These are phyloP conservation scores for Hypoxylon intermedium DNA, from an alignment of 495 filamentous ascomycete genomes.

Conservation along the genomic window DNA sequence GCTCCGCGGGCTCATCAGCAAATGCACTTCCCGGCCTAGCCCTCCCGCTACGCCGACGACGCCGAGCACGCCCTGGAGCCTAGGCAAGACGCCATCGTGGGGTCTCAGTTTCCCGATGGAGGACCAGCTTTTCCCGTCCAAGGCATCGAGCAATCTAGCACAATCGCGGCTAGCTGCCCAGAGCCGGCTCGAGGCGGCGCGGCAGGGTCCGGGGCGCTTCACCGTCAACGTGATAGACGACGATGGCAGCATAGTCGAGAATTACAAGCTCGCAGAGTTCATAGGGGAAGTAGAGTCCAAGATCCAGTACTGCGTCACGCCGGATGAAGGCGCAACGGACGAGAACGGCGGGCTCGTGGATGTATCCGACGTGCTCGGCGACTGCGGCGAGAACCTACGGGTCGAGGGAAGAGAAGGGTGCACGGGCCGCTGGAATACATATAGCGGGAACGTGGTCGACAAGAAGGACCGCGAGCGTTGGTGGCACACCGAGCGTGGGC, in stretches of 20 bases:
- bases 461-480: slow-evolving; percentile 58
- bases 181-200: slow-evolving; percentile 62
- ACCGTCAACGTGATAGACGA: slow-evolving; percentile 61
- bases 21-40: slow-evolving; percentile 32
- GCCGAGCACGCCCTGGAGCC: slow-evolving; percentile 37
- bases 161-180: slow-evolving; percentile 63
- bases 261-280: slow-evolving; percentile 61
- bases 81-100: slow-evolving; percentile 31
- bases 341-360: slow-evolving; percentile 61
- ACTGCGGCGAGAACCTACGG: slow-evolving; percentile 51
- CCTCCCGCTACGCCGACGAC: slow-evolving; percentile 37
- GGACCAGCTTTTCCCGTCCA: slow-evolving; percentile 41
- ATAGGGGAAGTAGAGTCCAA: slow-evolving; percentile 62
- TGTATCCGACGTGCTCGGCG: slow-evolving; percentile 58
- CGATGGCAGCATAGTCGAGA: slow-evolving; percentile 51
- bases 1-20: slow-evolving; percentile 45
- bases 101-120: slow-evolving; percentile 40
- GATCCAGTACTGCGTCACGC: slow-evolving; percentile 64
- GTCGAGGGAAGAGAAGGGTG: slow-evolving; percentile 54
- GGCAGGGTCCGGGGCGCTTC: slow-evolving; percentile 56
- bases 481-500: slow-evolving; percentile 58
- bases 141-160: slow-evolving; percentile 54
- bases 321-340: slow-evolving; percentile 64
- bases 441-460: slow-evolving; percentile 42
- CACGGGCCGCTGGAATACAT: slow-evolving; percentile 63